Evolutionary conservation across 805 yeast genomes (phyloP), one percentile per base, ranked within the genome.

Genomic region (Metschnikowia anglica): DNA sequence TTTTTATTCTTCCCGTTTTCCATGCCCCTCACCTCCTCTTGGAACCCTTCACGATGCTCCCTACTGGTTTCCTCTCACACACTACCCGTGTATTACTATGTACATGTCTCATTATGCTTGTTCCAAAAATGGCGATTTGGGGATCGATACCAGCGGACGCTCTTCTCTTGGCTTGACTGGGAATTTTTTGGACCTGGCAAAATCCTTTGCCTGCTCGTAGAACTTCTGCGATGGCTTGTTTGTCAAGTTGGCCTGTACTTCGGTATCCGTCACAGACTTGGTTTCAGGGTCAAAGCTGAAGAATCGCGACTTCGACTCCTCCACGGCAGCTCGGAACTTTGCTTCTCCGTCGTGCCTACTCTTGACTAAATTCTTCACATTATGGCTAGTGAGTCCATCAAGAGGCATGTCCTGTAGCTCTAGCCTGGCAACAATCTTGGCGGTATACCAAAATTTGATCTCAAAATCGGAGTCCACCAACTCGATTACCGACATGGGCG

Each of bases 401-500:
- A 80, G 55, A 17, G 75, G 76, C 41, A 76, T 63, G 3, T 76
- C 79, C 58, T 83, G 88, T 37, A 74, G 65, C 64, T 85, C 82
- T 40, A 84, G 69, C 52, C 96, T 75, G n/a, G 95, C 96, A 5
- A 85, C 91, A 3, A 80, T 73, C 62, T 87, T 79, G n/a, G 96
- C 96, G 7, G 80, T 74, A 56, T 79, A 68, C 80, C 95, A 85
- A 51, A 80, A 76, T 54, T 83, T 79, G 73, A 86, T 75, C 59
- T 88, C 96, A 45, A 55, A 65, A 3, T 60, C 68, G 1, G 72
- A 60, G 54, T 86, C 96, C 1, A 91, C 95, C 36, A 93, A 71
- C 64, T 93, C 99, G 41, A 93, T 59, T 7, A 90, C 81, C 0
- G 93, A 82, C 73, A 87, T 93, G 24, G 90, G 90, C 0, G 97